Evolutionary conservation across 2,329 filamentous ascomycete genomes (phyloP), one percentile per base, ranked within the genome.

Genomic region (Stagonosporopsis chrysanthemi): DNA sequence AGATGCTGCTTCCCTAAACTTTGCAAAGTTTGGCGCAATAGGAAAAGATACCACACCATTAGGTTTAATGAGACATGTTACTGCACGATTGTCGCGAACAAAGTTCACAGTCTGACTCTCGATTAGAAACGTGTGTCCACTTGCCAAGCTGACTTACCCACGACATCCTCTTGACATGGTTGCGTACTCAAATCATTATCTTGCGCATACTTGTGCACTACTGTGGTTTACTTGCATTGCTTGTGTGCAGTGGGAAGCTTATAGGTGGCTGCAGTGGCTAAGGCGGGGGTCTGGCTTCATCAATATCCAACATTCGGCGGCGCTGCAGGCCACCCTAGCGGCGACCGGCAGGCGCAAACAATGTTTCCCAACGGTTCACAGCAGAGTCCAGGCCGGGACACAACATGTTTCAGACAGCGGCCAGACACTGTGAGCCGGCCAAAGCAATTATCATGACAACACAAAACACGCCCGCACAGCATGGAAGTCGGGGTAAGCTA

Each of bases 341-440:
- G 40, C 48, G 24, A 28, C 23, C 44, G 19, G 35, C 50, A 46
- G 47, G 15, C 58, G 57, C 52, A 52, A 38, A 38, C 36, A 50
- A 38, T 52, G 56, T 59, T 52, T 60, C 40, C 46, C 59, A 58
- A 58, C 49, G 44, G 45, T 46, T 52, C 60, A 56, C 58, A 38
- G 42, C 58, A 58, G 58, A 12, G 48, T 36, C 41, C 39, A 62
- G 24, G 23, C 41, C 43, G 33, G 17, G 40, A 52, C 47, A 52
- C 51, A 33, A 45, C 33, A 35, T 56, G 52, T 56, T 52, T 56
- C 52, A 56, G 48, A 24, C 39, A 43, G 45, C 35, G 45, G 29
- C 38, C 24, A 54, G 43, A 48, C 43, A 22, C 33, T 40, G 45
- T 42, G 17, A 36, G 52, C 45, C 44, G 26, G n/a, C 14, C 17